Evolutionary conservation across 108 stramenopile species (phyloP).

Genomic region (Pseudonitzschia multistriata): DNA sequence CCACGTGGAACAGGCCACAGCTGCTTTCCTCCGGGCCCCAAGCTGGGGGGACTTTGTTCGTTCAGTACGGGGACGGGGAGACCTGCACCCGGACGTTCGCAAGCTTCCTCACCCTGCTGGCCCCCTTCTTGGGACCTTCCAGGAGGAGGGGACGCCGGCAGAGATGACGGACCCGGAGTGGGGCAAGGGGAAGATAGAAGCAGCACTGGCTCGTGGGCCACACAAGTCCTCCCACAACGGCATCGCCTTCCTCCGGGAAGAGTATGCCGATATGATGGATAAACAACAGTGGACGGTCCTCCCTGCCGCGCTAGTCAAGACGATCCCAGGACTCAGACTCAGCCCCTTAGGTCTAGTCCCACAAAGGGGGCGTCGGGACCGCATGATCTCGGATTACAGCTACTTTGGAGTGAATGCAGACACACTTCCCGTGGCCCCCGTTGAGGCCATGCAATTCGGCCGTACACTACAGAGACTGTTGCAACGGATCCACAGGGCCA

Average conservation of each 20-base stretch:
- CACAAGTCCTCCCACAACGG: conserved; percentile 17
- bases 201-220: too few relatives aligned
- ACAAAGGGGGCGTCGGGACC: conserved; percentile 28
- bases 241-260: conserved; percentile 22
- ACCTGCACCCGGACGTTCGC: conserved; percentile 5
- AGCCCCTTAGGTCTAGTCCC: conserved; percentile 33
- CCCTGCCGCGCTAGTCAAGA: conserved; percentile 20
- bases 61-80: conserved; percentile 12
- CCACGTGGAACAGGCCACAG: too few relatives aligned
- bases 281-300: conserved; percentile 39
- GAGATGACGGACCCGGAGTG: too few relatives aligned
- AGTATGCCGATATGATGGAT: conserved; percentile 20
- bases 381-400: conserved; percentile 30
- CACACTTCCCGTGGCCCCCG: too few relatives aligned
- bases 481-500: conserved; percentile 14
- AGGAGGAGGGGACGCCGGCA: conserved; percentile 17
- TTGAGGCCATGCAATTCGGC: conserved; percentile 45
- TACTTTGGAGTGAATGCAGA: too few relatives aligned
- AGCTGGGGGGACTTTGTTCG: conserved; percentile 29
- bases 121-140: conserved; percentile 15
- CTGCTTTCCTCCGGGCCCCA: too few relatives aligned
- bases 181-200: too few relatives aligned
- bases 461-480: conserved; percentile 28
- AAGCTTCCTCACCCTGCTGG: conserved; percentile 24
- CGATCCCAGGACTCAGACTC: conserved; percentile 15